Conservation (phyloP, 257 asterid species). For the Eustoma russellianum region DNA sequence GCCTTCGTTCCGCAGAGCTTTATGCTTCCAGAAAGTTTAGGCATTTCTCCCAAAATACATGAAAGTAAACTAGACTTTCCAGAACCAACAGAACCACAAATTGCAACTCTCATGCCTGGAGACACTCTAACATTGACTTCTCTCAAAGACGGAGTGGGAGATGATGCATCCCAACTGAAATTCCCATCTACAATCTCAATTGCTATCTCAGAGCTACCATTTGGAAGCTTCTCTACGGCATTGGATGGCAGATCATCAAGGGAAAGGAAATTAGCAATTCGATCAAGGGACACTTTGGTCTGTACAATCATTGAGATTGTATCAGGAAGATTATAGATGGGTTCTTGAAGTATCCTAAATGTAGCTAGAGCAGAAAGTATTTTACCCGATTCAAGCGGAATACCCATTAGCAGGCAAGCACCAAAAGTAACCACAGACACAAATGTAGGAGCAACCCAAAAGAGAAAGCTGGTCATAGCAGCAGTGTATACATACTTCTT, state of each 20-base stretch:
- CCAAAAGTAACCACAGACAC: constrained; percentile 68
- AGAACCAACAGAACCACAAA: constrained; percentile 91
- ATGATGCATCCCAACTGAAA: constrained; percentile 58
- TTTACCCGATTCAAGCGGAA: constrained; percentile 86
- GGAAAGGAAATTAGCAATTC: constrained; percentile 73
- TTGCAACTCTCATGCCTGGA: constrained; percentile 72
- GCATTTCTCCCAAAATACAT: constrained; percentile 68
- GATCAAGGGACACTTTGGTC: constrained; percentile 87
- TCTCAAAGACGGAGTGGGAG: constrained; percentile 42
- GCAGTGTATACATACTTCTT: constrained; percentile 42
- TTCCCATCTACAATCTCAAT: constrained; percentile 62
- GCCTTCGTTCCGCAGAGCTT: constrained; percentile 57
- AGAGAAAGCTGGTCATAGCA: constrained; percentile 44
- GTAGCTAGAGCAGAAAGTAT: constrained; percentile 84
- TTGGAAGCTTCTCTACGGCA: constrained; percentile 50
- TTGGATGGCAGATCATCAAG: constrained; percentile 61
- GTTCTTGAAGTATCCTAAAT: constrained; percentile 80
- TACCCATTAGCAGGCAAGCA: constrained; percentile 62
- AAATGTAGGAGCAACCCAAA: constrained; percentile 78
- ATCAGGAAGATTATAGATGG: constrained; percentile 73
- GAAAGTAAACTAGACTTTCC: constrained; percentile 93
- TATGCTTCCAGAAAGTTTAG: constrained; percentile 55
- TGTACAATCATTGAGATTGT: constrained; percentile 76
- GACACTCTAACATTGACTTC: constrained; percentile 45
- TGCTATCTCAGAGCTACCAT: constrained; percentile 32